Percentiles rank a stretch among this genome's conserved stretches.
These are phyloP conservation scores for Capsella bursapastoris DNA, from an alignment of 345 rosid species.

Conservation along the genomic window DNA sequence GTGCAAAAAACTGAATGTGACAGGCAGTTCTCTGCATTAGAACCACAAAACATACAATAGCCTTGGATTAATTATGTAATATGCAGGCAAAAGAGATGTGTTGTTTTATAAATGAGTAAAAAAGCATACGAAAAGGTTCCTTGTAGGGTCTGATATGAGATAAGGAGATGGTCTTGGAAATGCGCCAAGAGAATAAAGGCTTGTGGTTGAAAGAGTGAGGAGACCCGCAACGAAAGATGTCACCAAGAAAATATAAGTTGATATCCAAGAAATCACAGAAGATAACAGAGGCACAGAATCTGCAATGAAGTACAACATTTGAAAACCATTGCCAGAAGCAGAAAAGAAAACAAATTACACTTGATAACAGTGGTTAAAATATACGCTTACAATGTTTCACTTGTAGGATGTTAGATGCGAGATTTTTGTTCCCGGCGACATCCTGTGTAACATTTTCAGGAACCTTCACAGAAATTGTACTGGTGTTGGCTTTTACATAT, in stretches of 20 bases:
- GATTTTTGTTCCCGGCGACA: conserved; percentile 85
- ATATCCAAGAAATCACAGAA: conserved; percentile 51
- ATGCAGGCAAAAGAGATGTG: background rate
- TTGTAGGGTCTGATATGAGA: conserved; percentile 68
- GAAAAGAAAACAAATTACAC: background rate
- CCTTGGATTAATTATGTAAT: conserved; percentile 5
- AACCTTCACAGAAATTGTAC: conserved; percentile 55
- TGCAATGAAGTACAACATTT: conserved; percentile 44
- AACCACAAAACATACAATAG: conserved; percentile 7
- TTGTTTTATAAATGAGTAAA: background rate
- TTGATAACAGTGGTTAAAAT: background rate
- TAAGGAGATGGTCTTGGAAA: conserved; percentile 62
- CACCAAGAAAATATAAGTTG: conserved; percentile 58
- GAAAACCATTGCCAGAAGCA: conserved; percentile 19
- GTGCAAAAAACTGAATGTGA: conserved; percentile 90
- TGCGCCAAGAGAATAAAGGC: conserved; percentile 74
- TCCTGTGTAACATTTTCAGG: conserved; percentile 84
- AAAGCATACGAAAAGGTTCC: conserved; percentile 76
- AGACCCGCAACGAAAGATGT: conserved; percentile 71
- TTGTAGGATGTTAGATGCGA: conserved; percentile 71
- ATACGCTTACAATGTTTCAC: conserved; percentile 75
- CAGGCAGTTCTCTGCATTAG: conserved; percentile 73
- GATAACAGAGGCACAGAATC: conserved; percentile 74
- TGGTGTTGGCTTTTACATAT: conserved; percentile 64
- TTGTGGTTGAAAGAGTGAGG: conserved; percentile 79